A percentile compares a stretch with the other conserved stretches of the same genome.
Evolutionary conservation across 805 yeast genomes (phyloP).

Genomic region (Hanseniaspora thailandica): DNA sequence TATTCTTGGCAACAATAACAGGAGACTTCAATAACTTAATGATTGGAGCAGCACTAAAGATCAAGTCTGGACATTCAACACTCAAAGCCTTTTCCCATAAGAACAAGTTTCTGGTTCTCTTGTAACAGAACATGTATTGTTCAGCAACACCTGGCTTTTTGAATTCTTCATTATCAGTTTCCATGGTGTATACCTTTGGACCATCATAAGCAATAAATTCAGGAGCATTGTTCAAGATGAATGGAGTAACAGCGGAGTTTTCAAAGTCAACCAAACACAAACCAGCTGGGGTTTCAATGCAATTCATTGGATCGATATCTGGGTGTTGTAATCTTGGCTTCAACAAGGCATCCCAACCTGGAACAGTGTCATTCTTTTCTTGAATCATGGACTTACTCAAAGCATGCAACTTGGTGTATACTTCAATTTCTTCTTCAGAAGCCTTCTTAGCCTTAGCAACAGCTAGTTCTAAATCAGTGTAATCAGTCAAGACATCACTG

Average conservation of each 20-base stretch:
- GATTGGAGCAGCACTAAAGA: constrained; percentile 76
- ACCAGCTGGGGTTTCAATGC: constrained; percentile 36
- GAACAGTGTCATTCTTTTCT: constrained; percentile 40
- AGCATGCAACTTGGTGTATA: constrained; percentile 48
- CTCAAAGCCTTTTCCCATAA: constrained; percentile 74
- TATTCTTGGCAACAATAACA: constrained; percentile 48
- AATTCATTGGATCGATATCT: constrained; percentile 86
- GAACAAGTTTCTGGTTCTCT: constrained; percentile 82
- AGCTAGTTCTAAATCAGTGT: constrained; percentile 59
- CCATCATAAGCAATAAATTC: constrained; percentile 78
- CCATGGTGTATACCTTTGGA: constrained; percentile 66
- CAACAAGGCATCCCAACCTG: constrained; percentile 49
- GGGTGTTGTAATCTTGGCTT: constrained; percentile 67
- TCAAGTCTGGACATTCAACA: constrained; percentile 48
- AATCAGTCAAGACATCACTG: constrained; percentile 47
- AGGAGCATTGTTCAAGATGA: constrained; percentile 66
- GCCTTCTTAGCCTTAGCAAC: constrained; percentile 42
- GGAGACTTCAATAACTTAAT: constrained; percentile 59
- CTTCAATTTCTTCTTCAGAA: constrained; percentile 41
- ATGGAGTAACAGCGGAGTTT: constrained; percentile 68
- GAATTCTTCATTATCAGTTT: constrained; percentile 63
- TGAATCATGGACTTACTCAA: constrained; percentile 50
- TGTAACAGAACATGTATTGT: constrained; percentile 75
- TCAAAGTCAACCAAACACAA: constrained; percentile 70
- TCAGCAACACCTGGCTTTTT: constrained; percentile 57